Percentiles rank a stretch among this genome's conserved stretches.
Evolutionary conservation across 495 filamentous ascomycete genomes (phyloP).

Genomic region (Penicillium psychrofluorescens): DNA sequence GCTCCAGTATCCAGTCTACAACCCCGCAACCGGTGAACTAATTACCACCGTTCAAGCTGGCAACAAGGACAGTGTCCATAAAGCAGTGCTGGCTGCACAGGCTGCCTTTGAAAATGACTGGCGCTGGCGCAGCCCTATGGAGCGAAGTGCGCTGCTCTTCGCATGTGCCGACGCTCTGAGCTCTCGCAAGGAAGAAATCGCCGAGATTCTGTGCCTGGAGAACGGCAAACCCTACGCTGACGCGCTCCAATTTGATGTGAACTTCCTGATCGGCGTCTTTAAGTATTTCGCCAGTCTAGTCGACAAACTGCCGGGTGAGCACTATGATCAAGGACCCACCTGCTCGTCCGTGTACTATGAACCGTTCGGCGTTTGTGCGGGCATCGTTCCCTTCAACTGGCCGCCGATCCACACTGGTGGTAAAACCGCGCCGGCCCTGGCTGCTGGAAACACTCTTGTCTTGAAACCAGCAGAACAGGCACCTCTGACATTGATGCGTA

Average conservation of each 20-base stretch:
- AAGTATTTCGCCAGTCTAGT: constrained; percentile 8
- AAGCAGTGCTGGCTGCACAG: constrained; percentile 4
- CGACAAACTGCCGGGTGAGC: constrained; percentile 13
- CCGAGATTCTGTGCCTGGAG: constrained; percentile 12
- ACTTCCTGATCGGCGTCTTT: constrained; percentile 8
- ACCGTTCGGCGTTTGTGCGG: constrained; percentile 14
- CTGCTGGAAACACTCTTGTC: constrained; percentile 47
- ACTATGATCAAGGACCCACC: constrained; percentile 9
- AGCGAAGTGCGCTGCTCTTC: constrained; percentile 4
- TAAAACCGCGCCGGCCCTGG: constrained; percentile 43
- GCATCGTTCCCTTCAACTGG: constrained; percentile 11
- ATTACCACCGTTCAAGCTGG: constrained; percentile 7
- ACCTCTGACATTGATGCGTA: constrained; percentile 30
- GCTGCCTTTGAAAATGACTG: constrained; percentile 1
- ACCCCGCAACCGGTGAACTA: constrained; percentile 2
- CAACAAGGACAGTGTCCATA: constrained; percentile 1
- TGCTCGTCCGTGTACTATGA: constrained; percentile 1
- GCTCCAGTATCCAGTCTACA: constrained; percentile 1
- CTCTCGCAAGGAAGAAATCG: constrained; percentile 8
- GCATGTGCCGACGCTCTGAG: constrained; percentile 9
- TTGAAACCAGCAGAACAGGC: constrained; percentile 47
- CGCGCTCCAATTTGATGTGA: constrained; percentile 5
- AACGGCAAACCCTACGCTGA: constrained; percentile 13
- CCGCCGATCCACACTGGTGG: constrained; percentile 15
- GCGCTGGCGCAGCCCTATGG: constrained; percentile 1